Evolutionary conservation across 1,284 basidiomycete genomes (phyloP), one percentile per base, ranked within the genome.

Genomic region (Irpex sp.): DNA sequence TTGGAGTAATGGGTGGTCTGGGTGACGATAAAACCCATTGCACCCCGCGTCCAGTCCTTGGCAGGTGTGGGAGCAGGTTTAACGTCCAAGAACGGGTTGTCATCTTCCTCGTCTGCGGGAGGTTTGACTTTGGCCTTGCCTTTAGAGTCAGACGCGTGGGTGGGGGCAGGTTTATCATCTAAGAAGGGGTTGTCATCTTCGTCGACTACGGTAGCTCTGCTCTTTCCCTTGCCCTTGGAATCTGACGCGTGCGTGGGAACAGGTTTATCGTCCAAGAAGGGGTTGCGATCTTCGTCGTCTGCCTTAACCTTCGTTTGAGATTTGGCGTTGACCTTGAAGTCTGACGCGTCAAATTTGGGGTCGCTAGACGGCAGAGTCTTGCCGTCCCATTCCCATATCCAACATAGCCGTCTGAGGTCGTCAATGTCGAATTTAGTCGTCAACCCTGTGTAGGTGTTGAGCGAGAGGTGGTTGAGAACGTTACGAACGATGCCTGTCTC

Each of bases 311-410:
- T 33, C 1, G 50, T 15, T 35, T 0, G 31, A 33, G 31, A 33
- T 33, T 33, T 33, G 31, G 31, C 31, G 31, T 33, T 33, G 31
- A 33, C 31, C 31, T 33, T 33, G 5, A 1, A 33, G 5, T 33
- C 31, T 47, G 69, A 58, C 15, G 56, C 70, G 35, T 75, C 65
- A 0, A 74, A 68, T 4, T 61, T 46, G 47, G 69, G 62, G 37
- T 58, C 58, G 15, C 67, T 57, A 2, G 62, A 31, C 17, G 78
- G 76, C 4, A 82, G 65, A 1, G 76, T 63, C 59, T 82, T 76
- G 7, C 83, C 82, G 68, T 92, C 85, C 91, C 92, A 93, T 71
- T 93, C 91, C 90, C 92, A 93, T n/a, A 93, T 65, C 92, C 92
- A 93, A 74, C 92, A 93, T 11, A 93, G 79, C 62, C 88, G 81